A percentile compares a stretch with the other conserved stretches of the same genome.
Evolutionary conservation across 75 land plant genomes (phyloP).

Genomic region (Pinus taeda): DNA sequence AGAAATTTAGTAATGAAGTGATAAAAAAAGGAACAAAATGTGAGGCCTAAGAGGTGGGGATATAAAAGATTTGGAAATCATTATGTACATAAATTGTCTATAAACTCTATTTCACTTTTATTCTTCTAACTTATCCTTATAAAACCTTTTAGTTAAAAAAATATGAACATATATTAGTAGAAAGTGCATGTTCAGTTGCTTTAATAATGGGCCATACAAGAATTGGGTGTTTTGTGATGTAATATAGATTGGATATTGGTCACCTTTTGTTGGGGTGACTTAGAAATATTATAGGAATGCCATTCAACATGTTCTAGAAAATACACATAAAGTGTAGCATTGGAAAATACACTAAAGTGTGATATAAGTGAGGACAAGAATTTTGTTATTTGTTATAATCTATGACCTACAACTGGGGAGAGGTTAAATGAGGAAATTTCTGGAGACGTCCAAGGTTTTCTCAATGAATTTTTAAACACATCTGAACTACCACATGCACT

Average conservation of each 20-base stretch:
- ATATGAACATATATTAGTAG: not conserved
- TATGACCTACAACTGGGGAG: not conserved
- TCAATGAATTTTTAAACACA: too few relatives aligned
- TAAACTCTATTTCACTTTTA: not conserved
- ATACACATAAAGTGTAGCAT: not conserved
- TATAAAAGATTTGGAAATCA: not conserved
- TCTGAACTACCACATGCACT: too few relatives aligned
- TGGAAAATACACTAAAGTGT: too few relatives aligned
- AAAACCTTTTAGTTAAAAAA: not conserved
- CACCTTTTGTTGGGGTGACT: not conserved
- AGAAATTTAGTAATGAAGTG: not conserved
- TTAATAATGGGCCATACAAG: not conserved
- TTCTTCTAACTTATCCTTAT: not conserved
- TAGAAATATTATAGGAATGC: not conserved
- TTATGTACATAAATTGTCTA: not conserved
- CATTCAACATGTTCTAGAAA: not conserved
- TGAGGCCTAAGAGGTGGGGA: too few relatives aligned
- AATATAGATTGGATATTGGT: not conserved
- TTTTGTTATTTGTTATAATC: not conserved
- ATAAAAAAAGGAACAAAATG: too few relatives aligned
- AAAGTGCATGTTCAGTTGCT: not conserved
- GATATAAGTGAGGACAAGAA: not conserved
- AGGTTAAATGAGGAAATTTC: too few relatives aligned
- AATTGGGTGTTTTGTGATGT: not conserved
- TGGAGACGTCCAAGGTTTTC: too few relatives aligned